Conservation (phyloP, 208 protist genomes). For the Trypanosoma platydactyli region DNA sequence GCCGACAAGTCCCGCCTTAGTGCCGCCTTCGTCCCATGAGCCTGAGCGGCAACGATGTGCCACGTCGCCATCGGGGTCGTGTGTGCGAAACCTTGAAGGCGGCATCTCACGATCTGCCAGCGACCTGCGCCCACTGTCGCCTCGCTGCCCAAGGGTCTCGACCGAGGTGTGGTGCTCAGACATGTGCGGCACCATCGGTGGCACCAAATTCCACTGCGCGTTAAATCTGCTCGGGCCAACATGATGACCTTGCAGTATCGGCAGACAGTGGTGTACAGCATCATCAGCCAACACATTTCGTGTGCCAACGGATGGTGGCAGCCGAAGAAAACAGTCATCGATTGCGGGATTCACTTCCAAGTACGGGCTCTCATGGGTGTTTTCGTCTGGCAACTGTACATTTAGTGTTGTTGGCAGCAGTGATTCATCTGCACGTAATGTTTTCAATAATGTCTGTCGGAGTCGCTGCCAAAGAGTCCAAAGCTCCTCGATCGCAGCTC, state of each 20-base stretch:
- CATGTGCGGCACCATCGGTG: neutral
- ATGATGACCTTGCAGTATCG: slow-evolving; percentile 9
- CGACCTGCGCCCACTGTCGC: neutral
- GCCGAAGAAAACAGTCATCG: too few relatives aligned
- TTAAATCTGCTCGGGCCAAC: neutral
- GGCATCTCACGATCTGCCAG: neutral
- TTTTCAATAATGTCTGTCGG: slow-evolving; percentile 36
- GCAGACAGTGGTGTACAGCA: neutral
- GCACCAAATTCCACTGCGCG: neutral
- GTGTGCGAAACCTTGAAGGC: slow-evolving; percentile 15
- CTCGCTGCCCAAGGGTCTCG: neutral
- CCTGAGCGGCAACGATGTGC: neutral
- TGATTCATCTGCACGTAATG: slow-evolving; percentile 38
- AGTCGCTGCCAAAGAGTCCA: slow-evolving; percentile 45
- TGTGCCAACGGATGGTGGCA: neutral
- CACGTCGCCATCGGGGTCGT: slow-evolving; percentile 9
- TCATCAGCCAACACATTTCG: neutral
- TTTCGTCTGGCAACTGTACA: slow-evolving; percentile 36
- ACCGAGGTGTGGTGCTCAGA: too few relatives aligned
- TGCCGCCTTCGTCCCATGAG: neutral
- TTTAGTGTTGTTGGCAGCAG: slow-evolving; percentile 21
- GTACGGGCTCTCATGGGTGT: slow-evolving; percentile 44
- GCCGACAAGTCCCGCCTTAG: slow-evolving; percentile 6
- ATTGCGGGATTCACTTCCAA: slow-evolving; percentile 23
- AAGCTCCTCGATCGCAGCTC: slow-evolving; percentile 48